Conservation (phyloP, 1,284 basidiomycete species). For the Tilletia setariae region DNA sequence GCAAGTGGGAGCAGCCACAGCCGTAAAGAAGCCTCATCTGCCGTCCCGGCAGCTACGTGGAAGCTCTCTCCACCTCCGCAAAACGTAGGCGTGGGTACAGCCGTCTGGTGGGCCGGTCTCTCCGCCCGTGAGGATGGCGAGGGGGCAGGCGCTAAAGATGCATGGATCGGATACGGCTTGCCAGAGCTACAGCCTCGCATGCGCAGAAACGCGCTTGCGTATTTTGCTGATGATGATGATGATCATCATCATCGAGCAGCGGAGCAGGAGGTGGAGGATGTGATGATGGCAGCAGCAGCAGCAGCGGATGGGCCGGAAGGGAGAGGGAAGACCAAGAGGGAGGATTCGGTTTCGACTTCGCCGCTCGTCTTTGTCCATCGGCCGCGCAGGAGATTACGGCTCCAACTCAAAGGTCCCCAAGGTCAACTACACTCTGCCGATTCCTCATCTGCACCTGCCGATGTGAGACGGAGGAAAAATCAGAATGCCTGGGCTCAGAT, state of each 20-base stretch:
- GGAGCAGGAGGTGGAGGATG: too few species aligned
- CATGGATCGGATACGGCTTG: constrained; percentile 8
- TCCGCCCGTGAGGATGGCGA: constrained; percentile 1
- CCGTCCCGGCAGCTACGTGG: neutral
- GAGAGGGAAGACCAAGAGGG: neutral
- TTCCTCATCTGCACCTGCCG: neutral
- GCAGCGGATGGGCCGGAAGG: neutral
- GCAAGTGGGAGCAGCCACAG: too few species aligned
- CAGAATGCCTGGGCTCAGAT: neutral
- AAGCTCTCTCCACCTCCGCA: neutral
- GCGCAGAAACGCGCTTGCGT: neutral
- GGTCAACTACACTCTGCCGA: neutral
- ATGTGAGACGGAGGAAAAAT: neutral
- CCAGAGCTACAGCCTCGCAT: constrained; percentile 8
- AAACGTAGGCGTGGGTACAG: constrained; percentile 1
- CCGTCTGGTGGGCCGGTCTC: constrained; percentile 10
- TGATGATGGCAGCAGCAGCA: neutral
- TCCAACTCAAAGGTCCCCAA: neutral
- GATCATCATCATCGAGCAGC: neutral
- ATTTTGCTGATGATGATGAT: constrained; percentile 8
- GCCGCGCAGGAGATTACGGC: neutral
- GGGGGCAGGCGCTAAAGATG: constrained; percentile 12
- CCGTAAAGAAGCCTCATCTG: too few species aligned
- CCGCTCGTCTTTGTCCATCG: neutral
- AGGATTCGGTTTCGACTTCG: neutral